These are phyloP conservation scores for Dictyostelium capitatum DNA, from an alignment of 78 protist genomes.

Conservation along the genomic window DNA sequence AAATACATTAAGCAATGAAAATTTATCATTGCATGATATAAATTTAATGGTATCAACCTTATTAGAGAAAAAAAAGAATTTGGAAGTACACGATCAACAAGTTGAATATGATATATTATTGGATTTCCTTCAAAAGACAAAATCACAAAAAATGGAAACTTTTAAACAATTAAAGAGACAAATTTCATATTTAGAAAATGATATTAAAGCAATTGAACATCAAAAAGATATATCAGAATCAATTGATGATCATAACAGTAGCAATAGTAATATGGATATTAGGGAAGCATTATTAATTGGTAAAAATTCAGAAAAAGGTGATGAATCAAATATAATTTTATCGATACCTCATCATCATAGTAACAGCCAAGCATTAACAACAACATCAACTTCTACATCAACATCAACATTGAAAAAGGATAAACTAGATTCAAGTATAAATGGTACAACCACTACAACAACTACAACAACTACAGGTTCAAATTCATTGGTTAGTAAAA, in stretches of 20 bases:
- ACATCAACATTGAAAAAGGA: background rate
- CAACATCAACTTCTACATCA: too few species aligned
- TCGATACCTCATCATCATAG: background rate
- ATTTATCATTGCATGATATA: slow-evolving; percentile 49
- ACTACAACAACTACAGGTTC: background rate
- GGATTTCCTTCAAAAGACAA: slow-evolving; percentile 62
- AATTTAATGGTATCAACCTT: slow-evolving; percentile 64
- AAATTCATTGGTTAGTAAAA: background rate
- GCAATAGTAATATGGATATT: background rate
- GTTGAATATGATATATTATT: slow-evolving; percentile 68
- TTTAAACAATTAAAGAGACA: slow-evolving; percentile 53
- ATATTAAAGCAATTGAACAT: slow-evolving; percentile 45
- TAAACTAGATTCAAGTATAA: background rate
- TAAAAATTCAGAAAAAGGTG: slow-evolving; percentile 11
- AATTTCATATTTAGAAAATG: slow-evolving; percentile 51
- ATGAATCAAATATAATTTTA: slow-evolving; percentile 8
- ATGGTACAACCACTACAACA: background rate
- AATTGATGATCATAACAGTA: background rate
- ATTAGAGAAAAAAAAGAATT: slow-evolving; percentile 53
- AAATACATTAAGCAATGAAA: slow-evolving; percentile 33
- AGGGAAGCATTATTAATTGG: background rate
- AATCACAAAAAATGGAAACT: slow-evolving; percentile 70
- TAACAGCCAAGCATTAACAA: background rate
- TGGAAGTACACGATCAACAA: slow-evolving; percentile 75
- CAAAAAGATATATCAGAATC: slow-evolving; percentile 30